A percentile compares a stretch with the other conserved stretches of the same genome.
phyloP scores from a whole-genome alignment of 23 red algal species.

The Pyropia yezoensis region DNA sequence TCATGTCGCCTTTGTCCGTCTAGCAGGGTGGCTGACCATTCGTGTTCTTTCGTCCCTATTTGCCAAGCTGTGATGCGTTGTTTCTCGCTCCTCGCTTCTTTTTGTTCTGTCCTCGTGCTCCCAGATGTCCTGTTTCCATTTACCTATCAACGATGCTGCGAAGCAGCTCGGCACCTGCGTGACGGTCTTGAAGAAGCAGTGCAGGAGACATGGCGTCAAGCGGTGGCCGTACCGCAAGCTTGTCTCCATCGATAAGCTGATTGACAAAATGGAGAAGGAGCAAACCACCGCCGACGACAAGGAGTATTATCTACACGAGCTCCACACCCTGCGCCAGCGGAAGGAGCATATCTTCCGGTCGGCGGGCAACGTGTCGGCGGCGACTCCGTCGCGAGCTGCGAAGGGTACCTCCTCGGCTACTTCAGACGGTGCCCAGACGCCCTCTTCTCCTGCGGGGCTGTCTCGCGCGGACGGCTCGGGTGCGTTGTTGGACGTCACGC shows the following conservation, averaged over 20 bases:
- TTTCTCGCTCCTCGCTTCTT: too few species aligned
- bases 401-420: too few species aligned
- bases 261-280: slow-evolving; percentile 70
- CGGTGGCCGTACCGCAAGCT: slow-evolving; percentile 84
- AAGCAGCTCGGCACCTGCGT: slow-evolving; percentile 70
- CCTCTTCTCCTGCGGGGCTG: too few species aligned
- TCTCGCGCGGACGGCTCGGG: too few species aligned
- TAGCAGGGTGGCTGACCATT: too few species aligned
- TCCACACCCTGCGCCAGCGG: slow-evolving; percentile 56
- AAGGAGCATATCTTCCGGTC: slow-evolving; percentile 55
- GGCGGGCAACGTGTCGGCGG: background rate
- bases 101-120: background rate
- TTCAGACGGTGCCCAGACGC: too few species aligned
- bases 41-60: too few species aligned
- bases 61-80: too few species aligned
- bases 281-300: slow-evolving; percentile 56
- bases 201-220: slow-evolving; percentile 52
- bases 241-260: slow-evolving; percentile 65
- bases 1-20: too few species aligned
- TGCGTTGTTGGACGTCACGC: too few species aligned
- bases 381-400: too few species aligned
- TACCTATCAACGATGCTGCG: slow-evolving; percentile 73
- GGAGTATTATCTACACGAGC: slow-evolving; percentile 65
- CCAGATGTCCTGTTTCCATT: slow-evolving; percentile 36
- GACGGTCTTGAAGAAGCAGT: slow-evolving; percentile 83